A percentile compares a stretch with the other conserved stretches of the same genome.
Conservation (phyloP, 306 rosid genomes). For the Vigna unguiculata region DNA sequence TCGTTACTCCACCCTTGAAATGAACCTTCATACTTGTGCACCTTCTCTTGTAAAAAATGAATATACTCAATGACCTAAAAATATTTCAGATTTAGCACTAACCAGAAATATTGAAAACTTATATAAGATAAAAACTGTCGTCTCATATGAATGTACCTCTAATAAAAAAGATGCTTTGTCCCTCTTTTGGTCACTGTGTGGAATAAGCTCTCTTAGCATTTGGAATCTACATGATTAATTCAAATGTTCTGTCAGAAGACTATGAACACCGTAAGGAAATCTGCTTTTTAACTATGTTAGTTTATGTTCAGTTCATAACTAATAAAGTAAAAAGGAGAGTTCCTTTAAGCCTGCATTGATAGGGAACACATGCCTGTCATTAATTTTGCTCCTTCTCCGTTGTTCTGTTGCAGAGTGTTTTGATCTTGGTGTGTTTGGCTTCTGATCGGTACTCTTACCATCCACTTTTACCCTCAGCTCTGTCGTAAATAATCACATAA, state of each 20-base stretch:
- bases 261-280: slow-evolving; percentile 13
- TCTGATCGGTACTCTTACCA: slow-evolving; percentile 74
- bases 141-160: slow-evolving; percentile 64
- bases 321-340: background rate
- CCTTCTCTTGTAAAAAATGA: slow-evolving; percentile 90
- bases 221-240: slow-evolving; percentile 73
- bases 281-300: slow-evolving; percentile 10
- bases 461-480: slow-evolving; percentile 76
- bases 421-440: slow-evolving; percentile 93
- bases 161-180: slow-evolving; percentile 96
- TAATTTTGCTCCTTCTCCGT: slow-evolving; percentile 97
- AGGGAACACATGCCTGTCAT: slow-evolving; percentile 75
- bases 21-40: slow-evolving; percentile 78
- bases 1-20: slow-evolving; percentile 82
- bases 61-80: slow-evolving; percentile 90
- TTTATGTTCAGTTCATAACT: slow-evolving; percentile 20
- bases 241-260: slow-evolving; percentile 33
- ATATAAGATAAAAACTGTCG: slow-evolving; percentile 4
- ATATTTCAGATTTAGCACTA: slow-evolving; percentile 34
- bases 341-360: background rate
- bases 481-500: slow-evolving; percentile 38
- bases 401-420: slow-evolving; percentile 99
- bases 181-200: slow-evolving; percentile 96
- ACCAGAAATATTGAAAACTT: slow-evolving; percentile 12
- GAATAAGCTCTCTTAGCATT: slow-evolving; percentile 92